These are phyloP conservation scores for Tuber microsphaerosporum DNA, from an alignment of 495 filamentous ascomycete species.

Conservation along the genomic window DNA sequence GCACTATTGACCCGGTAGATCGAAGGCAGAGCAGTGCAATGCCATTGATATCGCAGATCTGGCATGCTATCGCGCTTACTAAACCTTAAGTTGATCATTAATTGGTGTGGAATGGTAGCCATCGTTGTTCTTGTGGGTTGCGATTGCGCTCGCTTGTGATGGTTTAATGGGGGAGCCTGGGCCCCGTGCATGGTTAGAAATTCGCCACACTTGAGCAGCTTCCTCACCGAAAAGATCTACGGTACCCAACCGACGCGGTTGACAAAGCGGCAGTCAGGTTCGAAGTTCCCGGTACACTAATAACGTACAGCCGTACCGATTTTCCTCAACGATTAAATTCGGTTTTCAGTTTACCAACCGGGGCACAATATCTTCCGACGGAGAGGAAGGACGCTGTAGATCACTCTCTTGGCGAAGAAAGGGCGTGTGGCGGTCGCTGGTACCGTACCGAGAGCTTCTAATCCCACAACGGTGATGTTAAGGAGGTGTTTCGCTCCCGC, in stretches of 20 bases:
- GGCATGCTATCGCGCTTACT: not conserved
- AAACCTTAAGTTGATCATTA: not conserved
- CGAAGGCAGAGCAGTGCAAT: not conserved
- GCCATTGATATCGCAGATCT: not conserved
- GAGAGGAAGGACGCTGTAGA: not conserved
- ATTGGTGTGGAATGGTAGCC: not conserved
- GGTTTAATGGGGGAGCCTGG: too few relatives aligned
- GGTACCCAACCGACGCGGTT: not conserved
- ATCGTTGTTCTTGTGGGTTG: not conserved
- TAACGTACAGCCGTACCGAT: not conserved
- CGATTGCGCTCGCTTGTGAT: not conserved
- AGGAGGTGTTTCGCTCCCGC: not conserved
- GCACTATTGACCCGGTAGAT: not conserved
- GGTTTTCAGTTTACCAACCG: not conserved
- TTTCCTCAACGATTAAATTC: not conserved
- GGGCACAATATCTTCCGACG: too few relatives aligned
- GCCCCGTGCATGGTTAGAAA: too few relatives aligned
- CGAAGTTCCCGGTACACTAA: not conserved
- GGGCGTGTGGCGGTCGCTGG: not conserved
- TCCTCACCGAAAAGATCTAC: not conserved
- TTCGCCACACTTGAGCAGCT: not conserved
- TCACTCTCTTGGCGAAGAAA: not conserved
- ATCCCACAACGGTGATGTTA: not conserved
- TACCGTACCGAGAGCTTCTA: not conserved
- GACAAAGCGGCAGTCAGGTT: not conserved